phyloP scores from a whole-genome alignment of 345 rosid genomes.

The Turnera subulata region DNA sequence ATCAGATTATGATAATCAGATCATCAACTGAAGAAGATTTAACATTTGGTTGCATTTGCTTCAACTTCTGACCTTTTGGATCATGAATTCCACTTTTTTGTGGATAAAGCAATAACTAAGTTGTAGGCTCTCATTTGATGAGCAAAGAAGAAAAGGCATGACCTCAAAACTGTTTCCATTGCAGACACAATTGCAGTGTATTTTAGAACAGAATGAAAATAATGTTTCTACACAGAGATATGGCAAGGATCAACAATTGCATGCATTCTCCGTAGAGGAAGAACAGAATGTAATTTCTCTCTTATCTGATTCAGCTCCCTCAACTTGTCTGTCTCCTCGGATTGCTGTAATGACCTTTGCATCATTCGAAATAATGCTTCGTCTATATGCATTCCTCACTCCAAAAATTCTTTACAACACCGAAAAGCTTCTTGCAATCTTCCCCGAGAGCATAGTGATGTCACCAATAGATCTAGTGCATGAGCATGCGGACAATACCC shows the following conservation, averaged over 20 bases:
- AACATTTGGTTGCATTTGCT: too few species aligned
- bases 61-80: too few species aligned
- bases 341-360: constrained; percentile 36
- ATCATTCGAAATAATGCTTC: constrained; percentile 54
- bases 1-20: too few species aligned
- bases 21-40: too few species aligned
- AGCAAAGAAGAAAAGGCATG: not conserved
- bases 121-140: not conserved
- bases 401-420: constrained; percentile 59
- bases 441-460: constrained; percentile 62
- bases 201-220: too few species aligned
- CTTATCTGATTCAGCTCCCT: constrained; percentile 51
- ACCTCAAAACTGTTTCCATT: too few species aligned
- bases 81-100: too few species aligned
- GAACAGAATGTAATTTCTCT: constrained; percentile 38
- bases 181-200: too few species aligned
- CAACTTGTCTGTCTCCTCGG: constrained; percentile 37
- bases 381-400: constrained; percentile 64
- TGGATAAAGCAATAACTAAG: too few species aligned
- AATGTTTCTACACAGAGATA: not conserved
- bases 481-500: constrained; percentile 79
- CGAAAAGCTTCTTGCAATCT: constrained; percentile 56
- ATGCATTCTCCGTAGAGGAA: constrained; percentile 44
- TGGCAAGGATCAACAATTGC: constrained; percentile 10
- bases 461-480: constrained; percentile 68